Evolutionary conservation across 805 yeast genomes (phyloP), one percentile per base, ranked within the genome.

Genomic region (Candida argentea): DNA sequence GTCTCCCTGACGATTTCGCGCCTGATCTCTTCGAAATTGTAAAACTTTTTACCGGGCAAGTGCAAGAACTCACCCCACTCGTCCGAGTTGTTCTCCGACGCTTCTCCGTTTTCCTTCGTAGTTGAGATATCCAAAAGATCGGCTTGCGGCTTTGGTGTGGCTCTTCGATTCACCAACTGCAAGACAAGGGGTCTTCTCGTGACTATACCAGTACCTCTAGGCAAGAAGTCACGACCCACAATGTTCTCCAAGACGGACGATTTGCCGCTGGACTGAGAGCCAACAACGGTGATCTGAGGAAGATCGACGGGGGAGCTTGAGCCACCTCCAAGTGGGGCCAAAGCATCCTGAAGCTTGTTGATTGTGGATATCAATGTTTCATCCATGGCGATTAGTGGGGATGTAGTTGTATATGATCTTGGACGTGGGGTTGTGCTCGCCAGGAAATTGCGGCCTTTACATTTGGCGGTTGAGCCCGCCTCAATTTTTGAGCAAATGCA

Each of bases 11-110:
- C 91, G 39, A 91, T 91, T 55, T 91, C 98, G 36, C 69, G 64
- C 48, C 96, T 73, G 42, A 91, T 89, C 38, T 84, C 89, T 49
- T 77, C 78, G 53, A 91, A 91, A 50, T 85, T 82, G 62, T 67
- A 81, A 60, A 83, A 81, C 52, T 82, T 77, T 61, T 84, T 77
- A 33, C 83, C 84, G 22, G 96, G 97, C 29, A 82, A 60, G 52
- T 91, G 97, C 40, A 89, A 67, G 54, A 91, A 91, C 56, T 91
- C 98, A 37, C 98, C 98, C 96, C 97, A 91, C 61, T 89, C 98
- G 37, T 70, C 78, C 22, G 65, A 67, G 46, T 79, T 80, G 55
- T 80, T 80, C 49, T 80, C 91, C 9, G 74, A 61, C 24, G 66
- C 61, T 27, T 63, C 61, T 16, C 73, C 72, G 31, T 59, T 51